phyloP scores from a whole-genome alignment of 305 asterid species.

The Petunia hybrid region DNA sequence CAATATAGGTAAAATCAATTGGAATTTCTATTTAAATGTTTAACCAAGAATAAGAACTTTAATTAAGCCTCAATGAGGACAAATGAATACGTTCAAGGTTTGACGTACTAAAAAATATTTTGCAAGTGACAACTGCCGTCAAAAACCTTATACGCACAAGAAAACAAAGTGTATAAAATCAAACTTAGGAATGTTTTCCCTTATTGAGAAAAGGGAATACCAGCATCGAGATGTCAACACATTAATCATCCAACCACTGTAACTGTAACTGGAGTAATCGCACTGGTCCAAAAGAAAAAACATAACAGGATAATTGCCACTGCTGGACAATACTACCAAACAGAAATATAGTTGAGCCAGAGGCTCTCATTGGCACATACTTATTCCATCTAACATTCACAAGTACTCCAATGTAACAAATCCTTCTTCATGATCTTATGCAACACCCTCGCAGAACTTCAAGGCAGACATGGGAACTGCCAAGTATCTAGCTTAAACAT shows the following conservation, averaged over 20 bases:
- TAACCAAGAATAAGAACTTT: no score
- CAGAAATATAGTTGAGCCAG: constrained; percentile 24
- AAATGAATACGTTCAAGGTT: no score
- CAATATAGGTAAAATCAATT: no score
- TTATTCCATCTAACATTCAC: constrained; percentile 43
- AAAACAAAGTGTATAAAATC: no score
- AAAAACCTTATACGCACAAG: no score
- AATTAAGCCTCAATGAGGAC: no score
- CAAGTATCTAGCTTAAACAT: constrained; percentile 21
- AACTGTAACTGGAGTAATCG: neutral
- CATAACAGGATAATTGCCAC: constrained; percentile 17
- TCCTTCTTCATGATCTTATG: constrained; percentile 26
- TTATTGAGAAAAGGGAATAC: neutral
- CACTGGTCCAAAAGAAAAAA: constrained; percentile 16
- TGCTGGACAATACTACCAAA: neutral
- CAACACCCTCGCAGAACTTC: constrained; percentile 5
- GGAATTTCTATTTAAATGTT: no score
- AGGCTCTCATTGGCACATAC: constrained; percentile 46
- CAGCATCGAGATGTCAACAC: neutral
- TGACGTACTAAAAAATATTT: no score
- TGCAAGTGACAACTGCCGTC: no score
- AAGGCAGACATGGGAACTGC: constrained; percentile 29
- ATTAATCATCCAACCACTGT: constrained; percentile 9
- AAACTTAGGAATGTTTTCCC: neutral
- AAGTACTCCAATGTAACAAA: constrained; percentile 19